Evolutionary conservation across 2,329 filamentous ascomycete genomes (phyloP).

Genomic region (Sclerotiophoma versabilis): DNA sequence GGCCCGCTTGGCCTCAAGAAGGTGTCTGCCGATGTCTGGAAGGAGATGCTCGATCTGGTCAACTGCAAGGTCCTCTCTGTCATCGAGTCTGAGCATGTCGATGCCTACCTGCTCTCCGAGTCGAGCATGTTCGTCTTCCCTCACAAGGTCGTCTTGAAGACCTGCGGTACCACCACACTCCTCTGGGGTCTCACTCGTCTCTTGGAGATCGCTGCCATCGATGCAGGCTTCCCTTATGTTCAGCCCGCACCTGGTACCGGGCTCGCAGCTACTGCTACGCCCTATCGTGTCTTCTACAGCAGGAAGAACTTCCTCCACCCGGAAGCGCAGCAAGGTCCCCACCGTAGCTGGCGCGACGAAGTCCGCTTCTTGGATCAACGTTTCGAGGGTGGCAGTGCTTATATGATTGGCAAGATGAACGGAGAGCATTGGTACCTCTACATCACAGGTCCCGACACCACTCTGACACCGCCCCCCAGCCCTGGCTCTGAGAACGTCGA

Average conservation of each 20-base stretch:
- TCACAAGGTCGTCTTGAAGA: constrained; percentile 99
- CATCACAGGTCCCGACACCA: constrained; percentile 83
- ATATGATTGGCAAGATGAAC: constrained; percentile 99
- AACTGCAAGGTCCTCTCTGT: constrained; percentile 98
- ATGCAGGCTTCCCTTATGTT: constrained; percentile 88
- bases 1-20: constrained; percentile 83
- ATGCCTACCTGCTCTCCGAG: constrained; percentile 96
- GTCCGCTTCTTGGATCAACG: constrained; percentile 91
- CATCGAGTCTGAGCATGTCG: constrained; percentile 89
- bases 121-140: constrained; percentile 99
- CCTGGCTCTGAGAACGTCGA: constrained; percentile 62
- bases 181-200: constrained; percentile 88
- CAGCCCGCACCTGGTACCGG: constrained; percentile 71
- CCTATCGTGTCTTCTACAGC: constrained; percentile 97
- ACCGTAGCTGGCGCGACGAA: constrained; percentile 97
- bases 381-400: constrained; percentile 91
- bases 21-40: constrained; percentile 85
- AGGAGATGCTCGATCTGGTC: constrained; percentile 95
- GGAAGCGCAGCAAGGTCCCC: constrained; percentile 89
- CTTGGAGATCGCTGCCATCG: constrained; percentile 85
- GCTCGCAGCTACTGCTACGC: constrained; percentile 78
- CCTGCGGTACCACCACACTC: constrained; percentile 94
- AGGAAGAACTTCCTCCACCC: constrained; percentile 98
- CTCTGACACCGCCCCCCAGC: constrained; percentile 82
- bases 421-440: constrained; percentile 99